These are phyloP conservation scores for Stagonosporopsis tanaceti DNA, from an alignment of 2,329 filamentous ascomycete genomes.

Conservation along the genomic window DNA sequence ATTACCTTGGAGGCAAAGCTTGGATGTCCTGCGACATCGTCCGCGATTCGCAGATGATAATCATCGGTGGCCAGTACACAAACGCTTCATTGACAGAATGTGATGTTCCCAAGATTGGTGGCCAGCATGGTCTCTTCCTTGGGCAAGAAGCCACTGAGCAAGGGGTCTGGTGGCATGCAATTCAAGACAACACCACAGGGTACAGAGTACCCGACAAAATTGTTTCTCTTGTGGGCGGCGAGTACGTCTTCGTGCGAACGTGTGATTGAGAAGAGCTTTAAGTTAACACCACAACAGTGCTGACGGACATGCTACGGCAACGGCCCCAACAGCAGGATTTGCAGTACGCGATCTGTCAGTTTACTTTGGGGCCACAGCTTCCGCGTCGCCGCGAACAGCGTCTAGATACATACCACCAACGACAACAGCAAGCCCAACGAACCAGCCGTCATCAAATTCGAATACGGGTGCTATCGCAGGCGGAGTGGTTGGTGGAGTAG, in stretches of 20 bases:
- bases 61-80: constrained; percentile 65
- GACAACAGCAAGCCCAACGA: constrained; percentile 3
- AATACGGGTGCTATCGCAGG: constrained; percentile 45
- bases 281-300: constrained; percentile 27
- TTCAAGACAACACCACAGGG: constrained; percentile 21
- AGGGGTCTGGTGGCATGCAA: constrained; percentile 38
- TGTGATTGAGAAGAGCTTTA: background rate
- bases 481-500: constrained; percentile 46
- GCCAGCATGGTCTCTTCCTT: constrained; percentile 62
- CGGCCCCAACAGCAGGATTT: constrained; percentile 58
- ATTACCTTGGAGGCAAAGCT: constrained; percentile 50
- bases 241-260: constrained; percentile 17
- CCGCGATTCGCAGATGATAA: constrained; percentile 64
- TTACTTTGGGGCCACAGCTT: constrained; percentile 60
- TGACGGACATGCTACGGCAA: constrained; percentile 61
- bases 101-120: constrained; percentile 61
- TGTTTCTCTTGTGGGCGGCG: constrained; percentile 52
- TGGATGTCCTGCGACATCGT: constrained; percentile 64
- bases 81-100: constrained; percentile 56
- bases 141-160: constrained; percentile 51
- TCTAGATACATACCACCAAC: constrained; percentile 52
- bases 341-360: constrained; percentile 57
- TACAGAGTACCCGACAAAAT: constrained; percentile 58
- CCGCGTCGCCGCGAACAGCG: constrained; percentile 55
- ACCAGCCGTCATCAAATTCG: background rate